These are phyloP conservation scores for Carex pumila DNA, from an alignment of 176 grass and related monocot species.

Conservation along the genomic window DNA sequence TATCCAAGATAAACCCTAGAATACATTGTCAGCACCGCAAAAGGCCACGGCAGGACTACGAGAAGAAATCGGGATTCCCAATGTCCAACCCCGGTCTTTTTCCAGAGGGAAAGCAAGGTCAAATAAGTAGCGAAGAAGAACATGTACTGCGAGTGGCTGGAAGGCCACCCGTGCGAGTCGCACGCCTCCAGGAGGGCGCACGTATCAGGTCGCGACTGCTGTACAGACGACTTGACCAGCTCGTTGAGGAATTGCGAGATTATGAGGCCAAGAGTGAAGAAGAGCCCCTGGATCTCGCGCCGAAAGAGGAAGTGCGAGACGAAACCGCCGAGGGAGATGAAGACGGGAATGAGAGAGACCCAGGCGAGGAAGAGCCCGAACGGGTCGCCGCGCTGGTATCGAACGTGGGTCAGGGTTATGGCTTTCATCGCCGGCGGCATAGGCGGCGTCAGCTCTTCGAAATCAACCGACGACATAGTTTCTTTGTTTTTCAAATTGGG, in stretches of 20 bases:
- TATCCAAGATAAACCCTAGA: slow-evolving; percentile 97
- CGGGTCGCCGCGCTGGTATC: slow-evolving; percentile 62
- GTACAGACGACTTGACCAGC: slow-evolving; percentile 82
- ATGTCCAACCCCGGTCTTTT: slow-evolving; percentile 5
- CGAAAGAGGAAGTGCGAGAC: slow-evolving; percentile 97
- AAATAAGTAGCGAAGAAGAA: slow-evolving; percentile 97
- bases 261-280: slow-evolving; percentile 63
- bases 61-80: slow-evolving; percentile 20
- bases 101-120: slow-evolving; percentile 47
- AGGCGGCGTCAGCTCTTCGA: slow-evolving; percentile 49
- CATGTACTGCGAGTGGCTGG: slow-evolving; percentile 88
- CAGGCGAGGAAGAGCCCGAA: slow-evolving; percentile 79
- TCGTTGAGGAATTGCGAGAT: slow-evolving; percentile 72
- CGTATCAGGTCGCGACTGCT: slow-evolving; percentile 71
- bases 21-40: slow-evolving; percentile 85
- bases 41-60: slow-evolving; percentile 52
- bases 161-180: slow-evolving; percentile 93
- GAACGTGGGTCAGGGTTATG: slow-evolving; percentile 84
- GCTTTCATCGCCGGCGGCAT: slow-evolving; percentile 60
- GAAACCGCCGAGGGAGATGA: slow-evolving; percentile 93
- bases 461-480: slow-evolving; percentile 21
- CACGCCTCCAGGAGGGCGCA: slow-evolving; percentile 78
- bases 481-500: not conserved
- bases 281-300: slow-evolving; percentile 83
- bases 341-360: slow-evolving; percentile 90